phyloP scores from a whole-genome alignment of 1,139 yeast species.

The Candida smagusa region DNA sequence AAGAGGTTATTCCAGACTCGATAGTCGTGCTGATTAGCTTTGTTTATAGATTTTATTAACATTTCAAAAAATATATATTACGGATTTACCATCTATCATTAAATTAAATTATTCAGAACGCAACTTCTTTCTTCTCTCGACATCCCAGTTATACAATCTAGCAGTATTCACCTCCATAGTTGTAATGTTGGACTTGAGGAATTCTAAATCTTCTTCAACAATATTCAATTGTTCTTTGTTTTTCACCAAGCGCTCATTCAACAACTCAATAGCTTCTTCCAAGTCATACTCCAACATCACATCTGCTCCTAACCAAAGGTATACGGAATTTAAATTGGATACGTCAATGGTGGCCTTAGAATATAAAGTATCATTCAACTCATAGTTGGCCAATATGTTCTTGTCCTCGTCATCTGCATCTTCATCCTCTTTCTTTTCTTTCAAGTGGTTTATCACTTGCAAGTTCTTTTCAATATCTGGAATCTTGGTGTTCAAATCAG shows the following conservation, averaged over 20 bases:
- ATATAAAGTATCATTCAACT: conserved; percentile 86
- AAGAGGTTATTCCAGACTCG: conserved; percentile 3
- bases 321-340: conserved; percentile 50
- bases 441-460: conserved; percentile 63
- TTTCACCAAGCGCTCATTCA: conserved; percentile 58
- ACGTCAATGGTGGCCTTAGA: conserved; percentile 73
- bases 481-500: conserved; percentile 66
- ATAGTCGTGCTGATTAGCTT: conserved; percentile 1
- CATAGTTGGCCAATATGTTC: conserved; percentile 69
- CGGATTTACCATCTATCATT: too few species aligned
- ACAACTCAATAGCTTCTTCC: conserved; percentile 75
- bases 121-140: conserved; percentile 64
- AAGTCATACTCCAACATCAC: conserved; percentile 95
- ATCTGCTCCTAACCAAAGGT: conserved; percentile 95
- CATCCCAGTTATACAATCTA: conserved; percentile 93
- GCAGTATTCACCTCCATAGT: conserved; percentile 98
- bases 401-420: conserved; percentile 30
- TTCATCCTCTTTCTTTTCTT: conserved; percentile 37
- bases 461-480: conserved; percentile 89
- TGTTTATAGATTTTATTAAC: not conserved
- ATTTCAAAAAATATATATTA: too few species aligned
- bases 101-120: not conserved
- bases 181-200: conserved; percentile 86
- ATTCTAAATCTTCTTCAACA: conserved; percentile 84
- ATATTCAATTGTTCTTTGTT: conserved; percentile 58